Conservation (phyloP, 495 filamentous ascomycete genomes). For the Aspergillus leporis region DNA sequence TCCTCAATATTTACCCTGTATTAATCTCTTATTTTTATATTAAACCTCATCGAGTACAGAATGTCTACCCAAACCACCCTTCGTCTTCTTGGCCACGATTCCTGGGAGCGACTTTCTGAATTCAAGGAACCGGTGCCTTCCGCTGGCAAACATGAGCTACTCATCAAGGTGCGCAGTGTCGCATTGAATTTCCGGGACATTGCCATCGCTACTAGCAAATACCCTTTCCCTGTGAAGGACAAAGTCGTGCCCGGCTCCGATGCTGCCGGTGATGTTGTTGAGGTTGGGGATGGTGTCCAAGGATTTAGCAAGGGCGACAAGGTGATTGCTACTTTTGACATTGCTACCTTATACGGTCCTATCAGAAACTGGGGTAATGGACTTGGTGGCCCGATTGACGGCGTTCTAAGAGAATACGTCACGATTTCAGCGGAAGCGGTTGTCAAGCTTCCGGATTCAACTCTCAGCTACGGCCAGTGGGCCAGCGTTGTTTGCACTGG, state of each 20-base stretch:
- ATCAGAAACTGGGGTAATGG: constrained; percentile 40
- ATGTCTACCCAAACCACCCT: constrained; percentile 11
- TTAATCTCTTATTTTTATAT: no score
- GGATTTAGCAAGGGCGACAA: constrained; percentile 62
- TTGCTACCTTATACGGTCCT: constrained; percentile 59
- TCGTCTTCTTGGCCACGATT: constrained; percentile 3
- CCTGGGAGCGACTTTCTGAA: constrained; percentile 7
- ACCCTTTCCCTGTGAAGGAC: constrained; percentile 55
- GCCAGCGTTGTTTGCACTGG: constrained; percentile 57
- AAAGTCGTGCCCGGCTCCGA: constrained; percentile 66
- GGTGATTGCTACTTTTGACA: constrained; percentile 69
- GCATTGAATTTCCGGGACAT: constrained; percentile 77
- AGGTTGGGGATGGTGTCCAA: constrained; percentile 59
- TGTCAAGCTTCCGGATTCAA: constrained; percentile 60
- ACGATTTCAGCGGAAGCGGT: constrained; percentile 60
- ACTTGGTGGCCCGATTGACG: constrained; percentile 64
- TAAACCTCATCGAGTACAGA: background rate
- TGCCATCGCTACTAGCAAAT: constrained; percentile 59
- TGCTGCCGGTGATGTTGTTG: constrained; percentile 66
- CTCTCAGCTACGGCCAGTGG: constrained; percentile 51
- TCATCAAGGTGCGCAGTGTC: constrained; percentile 58
- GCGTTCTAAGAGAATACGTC: constrained; percentile 64
- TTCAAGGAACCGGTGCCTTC: constrained; percentile 11
- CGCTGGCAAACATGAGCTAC: constrained; percentile 55
- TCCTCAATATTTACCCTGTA: no score